Evolutionary conservation across 768 basidiomycete species (phyloP).

Genomic region (Candolleomyces eurysporus): DNA sequence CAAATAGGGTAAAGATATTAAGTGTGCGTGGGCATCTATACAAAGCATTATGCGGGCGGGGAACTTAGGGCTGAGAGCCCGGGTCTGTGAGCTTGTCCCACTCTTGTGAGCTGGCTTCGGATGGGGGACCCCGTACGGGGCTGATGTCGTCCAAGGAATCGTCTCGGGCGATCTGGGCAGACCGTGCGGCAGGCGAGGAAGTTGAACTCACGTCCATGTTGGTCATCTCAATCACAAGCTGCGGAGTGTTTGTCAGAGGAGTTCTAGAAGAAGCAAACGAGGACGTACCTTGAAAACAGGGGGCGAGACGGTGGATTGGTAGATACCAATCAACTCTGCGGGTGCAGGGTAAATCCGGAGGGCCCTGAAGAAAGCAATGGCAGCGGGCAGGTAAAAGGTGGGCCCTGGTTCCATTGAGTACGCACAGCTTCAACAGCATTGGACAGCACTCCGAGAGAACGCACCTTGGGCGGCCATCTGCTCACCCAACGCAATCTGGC

Average conservation of each 20-base stretch:
- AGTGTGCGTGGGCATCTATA: constrained; percentile 3
- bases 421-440: neutral
- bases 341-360: constrained; percentile 94
- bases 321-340: constrained; percentile 91
- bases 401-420: constrained; percentile 53
- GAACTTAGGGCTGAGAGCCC: constrained; percentile 46
- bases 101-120: constrained; percentile 86
- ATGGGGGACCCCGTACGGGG: constrained; percentile 70
- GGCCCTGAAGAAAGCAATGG: constrained; percentile 89
- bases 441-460: constrained; percentile 17
- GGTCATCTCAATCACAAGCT: constrained; percentile 73
- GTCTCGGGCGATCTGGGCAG: constrained; percentile 28
- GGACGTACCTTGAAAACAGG: constrained; percentile 70
- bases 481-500: constrained; percentile 86
- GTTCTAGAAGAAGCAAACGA: neutral
- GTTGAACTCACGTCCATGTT: constrained; percentile 83
- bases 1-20: constrained; percentile 10
- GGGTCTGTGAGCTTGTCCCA: constrained; percentile 88
- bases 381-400: constrained; percentile 72
- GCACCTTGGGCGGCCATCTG: constrained; percentile 73
- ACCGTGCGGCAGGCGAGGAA: constrained; percentile 33
- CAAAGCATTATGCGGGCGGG: neutral
- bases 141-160: constrained; percentile 54
- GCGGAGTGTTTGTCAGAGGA: constrained; percentile 7
- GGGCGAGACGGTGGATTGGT: constrained; percentile 85